Evolutionary conservation across 176 grass and related monocot genomes (phyloP), one percentile per base, ranked within the genome.

Genomic region (Eragrostis curvula): DNA sequence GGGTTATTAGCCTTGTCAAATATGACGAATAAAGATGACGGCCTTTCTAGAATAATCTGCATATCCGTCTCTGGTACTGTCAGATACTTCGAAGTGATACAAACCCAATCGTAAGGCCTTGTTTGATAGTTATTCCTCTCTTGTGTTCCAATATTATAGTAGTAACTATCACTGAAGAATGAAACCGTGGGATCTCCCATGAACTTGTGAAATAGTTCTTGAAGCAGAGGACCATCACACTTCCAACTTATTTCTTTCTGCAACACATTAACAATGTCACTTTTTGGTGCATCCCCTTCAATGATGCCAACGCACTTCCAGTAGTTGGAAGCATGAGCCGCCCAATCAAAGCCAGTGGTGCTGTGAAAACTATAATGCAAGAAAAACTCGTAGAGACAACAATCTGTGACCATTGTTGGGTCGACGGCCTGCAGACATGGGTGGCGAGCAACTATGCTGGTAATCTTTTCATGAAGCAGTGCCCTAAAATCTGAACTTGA

Each of bases 281-380:
- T 53, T 43, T 11, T 8, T 41, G 0, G 10, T 36, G 32, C 32
- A 9, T 29, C 30, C 10, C 40, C 30, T 53, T 44, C 2, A 27
- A 73, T 66, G n/a, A 74, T 74, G 0, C 47, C 32, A 66, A 66
- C 58, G 8, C 81, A 83, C 43, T 53, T n/a, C 81, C 44, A 83
- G 8, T n/a, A 73, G 46, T 16, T 55, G 0, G 70, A 53, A 43
- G 81, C 70, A 66, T 52, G 81, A 20, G 59, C 6, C 3, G 5
- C 47, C 81, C 81, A 66, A 17, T 58, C 51, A 23, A 55, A 43
- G 44, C 52, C n/a, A 17, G 16, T 52, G 79, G 5, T 8, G 0
- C 5, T 81, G 18, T 60, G 79, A 71, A 58, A 81, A 81, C 16
- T 48, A 2, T 16, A 32, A 1, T 61, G 18, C 17, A 81, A 5